Evolutionary conservation across 768 basidiomycete genomes (phyloP), one percentile per base, ranked within the genome.

Genomic region (Boletus huronensis): DNA sequence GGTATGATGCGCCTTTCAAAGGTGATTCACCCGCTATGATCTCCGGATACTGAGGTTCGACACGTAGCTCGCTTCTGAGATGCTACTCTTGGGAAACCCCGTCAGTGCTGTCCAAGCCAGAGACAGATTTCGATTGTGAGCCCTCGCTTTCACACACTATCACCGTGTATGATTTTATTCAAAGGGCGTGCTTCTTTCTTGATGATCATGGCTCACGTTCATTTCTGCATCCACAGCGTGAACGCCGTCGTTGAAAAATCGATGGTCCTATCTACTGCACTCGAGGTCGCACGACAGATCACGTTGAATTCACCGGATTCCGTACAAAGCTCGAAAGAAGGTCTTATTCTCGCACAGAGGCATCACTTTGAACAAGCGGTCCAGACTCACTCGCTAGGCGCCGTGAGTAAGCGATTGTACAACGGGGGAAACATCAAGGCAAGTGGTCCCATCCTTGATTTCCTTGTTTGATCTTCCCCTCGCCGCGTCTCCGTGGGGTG

Each of bases 241-340:
- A 93, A 92, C 70, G 64, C 72, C 48, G 77, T 93, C 10, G 88
- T 89, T 2, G 79, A 83, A 10, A 66, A 74, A 35, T 56, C 66
- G 34, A 61, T 73, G 0, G 80, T 91, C 2, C 61, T 93, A 11
- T 59, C 79, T 6, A 76, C 82, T 8, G 90, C 91, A 3, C 68
- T 93, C 28, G 71, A 74, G 4, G 68, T 83, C 52, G 90, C 92
- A 3, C 70, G 75, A 49, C 72, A 79, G 50, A 83, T 93, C 57
- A 70, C 70, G 16, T 63, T 65, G 23, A 88, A 88, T 61, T 90
- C 88, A 1, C 92, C 91, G 0, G 92, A 93, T 66, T 77, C 90
- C 0, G 84, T 93, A 1, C 86, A 88, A 59, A 77, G 81, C 43
- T 87, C 89, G 3, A 94, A 93, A 67, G 74, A 77, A n/a, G 87